A percentile compares a stretch with the other conserved stretches of the same genome.
Conservation (phyloP, 2,329 filamentous ascomycete genomes). For the Cladorrhinum sp. region DNA sequence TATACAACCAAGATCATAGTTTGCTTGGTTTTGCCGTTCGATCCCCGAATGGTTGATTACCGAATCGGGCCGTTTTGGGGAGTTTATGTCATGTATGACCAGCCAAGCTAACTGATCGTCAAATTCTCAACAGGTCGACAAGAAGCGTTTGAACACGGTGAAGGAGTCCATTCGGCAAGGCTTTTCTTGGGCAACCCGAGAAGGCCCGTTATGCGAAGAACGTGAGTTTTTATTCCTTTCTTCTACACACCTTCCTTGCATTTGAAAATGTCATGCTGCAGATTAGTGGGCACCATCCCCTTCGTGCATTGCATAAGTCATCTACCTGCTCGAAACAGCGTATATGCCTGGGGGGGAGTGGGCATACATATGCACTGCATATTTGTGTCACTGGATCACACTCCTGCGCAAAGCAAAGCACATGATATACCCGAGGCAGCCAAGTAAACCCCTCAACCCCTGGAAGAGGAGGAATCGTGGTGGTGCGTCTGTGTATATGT, state of each 20-base stretch:
- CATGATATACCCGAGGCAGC: not conserved
- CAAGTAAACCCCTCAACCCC: not conserved
- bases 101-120: slow-evolving; percentile 16
- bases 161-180: slow-evolving; percentile 92
- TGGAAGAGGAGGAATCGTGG: not conserved
- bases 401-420: not conserved
- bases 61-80: slow-evolving; percentile 16
- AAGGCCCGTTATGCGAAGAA: slow-evolving; percentile 97
- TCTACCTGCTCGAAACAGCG: slow-evolving; percentile 5
- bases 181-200: slow-evolving; percentile 92
- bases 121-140: slow-evolving; percentile 64
- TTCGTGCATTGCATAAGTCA: slow-evolving; percentile 1
- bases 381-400: not conserved
- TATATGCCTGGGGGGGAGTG: not conserved
- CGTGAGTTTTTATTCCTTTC: slow-evolving; percentile 56
- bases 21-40: slow-evolving; percentile 10
- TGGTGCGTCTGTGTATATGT: not conserved
- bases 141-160: slow-evolving; percentile 81
- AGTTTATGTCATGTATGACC: not conserved
- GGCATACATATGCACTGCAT: not conserved
- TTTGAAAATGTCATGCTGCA: not conserved
- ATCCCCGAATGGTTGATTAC: slow-evolving; percentile 3
- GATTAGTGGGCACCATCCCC: not conserved
- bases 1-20: slow-evolving; percentile 11
- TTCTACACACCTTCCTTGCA: slow-evolving; percentile 19